Base-by-base conservation (phyloP, 2,329 filamentous ascomycete genomes). In the Lecanicillium sp. region DNA sequence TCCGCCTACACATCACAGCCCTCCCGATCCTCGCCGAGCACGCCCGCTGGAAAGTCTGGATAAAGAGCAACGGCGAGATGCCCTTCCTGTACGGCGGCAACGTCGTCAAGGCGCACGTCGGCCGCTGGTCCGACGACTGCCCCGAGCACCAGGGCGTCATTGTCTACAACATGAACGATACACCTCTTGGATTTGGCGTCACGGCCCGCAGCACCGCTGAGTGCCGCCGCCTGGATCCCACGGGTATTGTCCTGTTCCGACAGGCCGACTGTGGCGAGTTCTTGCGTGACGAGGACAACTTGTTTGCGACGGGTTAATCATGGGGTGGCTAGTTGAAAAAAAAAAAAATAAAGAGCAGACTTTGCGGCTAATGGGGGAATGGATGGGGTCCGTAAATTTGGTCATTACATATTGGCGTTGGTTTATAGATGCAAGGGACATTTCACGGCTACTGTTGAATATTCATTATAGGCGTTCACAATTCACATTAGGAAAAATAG, bases 261-360 rank as follows among this genome's bases (percentile, higher is more conserved):
- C 92, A 98, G 66, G 86, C 87, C 1, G 92, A 98, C 67, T 84
- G 86, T 50, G 92, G 92, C 52, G 90, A 97, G 66, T 98, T 95
- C 57, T 69, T 98, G 55, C 79, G 92, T 57, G 90, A 97, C 53
- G 79, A 83, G 59, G 77, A 81, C 56, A 78, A 74, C 40, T 57
- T 82, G 39, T 82, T 82, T 55, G 70, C 74, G 18, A 66, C 71
- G 20, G 68, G 70, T 41, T 74, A 57, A 57, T 18, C 20, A n/a
- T n/a, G n/a, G n/a, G n/a, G n/a, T n/a, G n/a, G n/a, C n/a, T n/a
- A n/a, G n/a, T n/a, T n/a, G n/a, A n/a, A n/a, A n/a, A n/a, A n/a
- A n/a, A n/a, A n/a, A n/a, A n/a, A n/a, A n/a, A n/a, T n/a, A n/a
- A n/a, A n/a, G n/a, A n/a, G n/a, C n/a, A n/a, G n/a, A n/a, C n/a